Conservation (phyloP, 2,329 filamentous ascomycete genomes). For the Exophiala phaeomuriformis region DNA sequence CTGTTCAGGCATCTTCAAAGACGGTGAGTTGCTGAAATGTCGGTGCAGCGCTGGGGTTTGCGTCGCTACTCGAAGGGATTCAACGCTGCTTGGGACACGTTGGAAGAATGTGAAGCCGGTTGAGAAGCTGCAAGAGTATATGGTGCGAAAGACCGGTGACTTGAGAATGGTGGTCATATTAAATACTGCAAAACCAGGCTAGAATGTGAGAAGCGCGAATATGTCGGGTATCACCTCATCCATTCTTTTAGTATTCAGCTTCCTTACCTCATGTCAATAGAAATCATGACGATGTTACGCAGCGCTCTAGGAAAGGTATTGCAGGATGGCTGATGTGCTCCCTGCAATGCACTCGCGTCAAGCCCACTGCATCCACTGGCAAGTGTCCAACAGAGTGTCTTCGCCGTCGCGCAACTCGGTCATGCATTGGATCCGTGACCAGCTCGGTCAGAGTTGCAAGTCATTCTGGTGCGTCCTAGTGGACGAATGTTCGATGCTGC, state of each 20-base stretch:
- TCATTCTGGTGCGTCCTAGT: neutral
- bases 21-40: neutral
- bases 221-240: neutral
- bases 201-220: neutral
- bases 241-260: neutral
- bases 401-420: too few relatives aligned
- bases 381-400: neutral
- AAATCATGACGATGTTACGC: neutral
- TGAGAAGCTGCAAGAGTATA: neutral
- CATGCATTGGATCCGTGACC: too few relatives aligned
- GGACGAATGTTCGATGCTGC: neutral
- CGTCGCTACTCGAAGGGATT: neutral
- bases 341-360: neutral
- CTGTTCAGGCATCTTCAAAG: slow-evolving; percentile 36
- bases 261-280: neutral
- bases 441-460: neutral
- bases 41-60: neutral
- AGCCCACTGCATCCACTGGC: neutral
- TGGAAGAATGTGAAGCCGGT: neutral
- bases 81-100: neutral
- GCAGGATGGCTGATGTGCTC: too few relatives aligned
- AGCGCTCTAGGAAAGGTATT: neutral
- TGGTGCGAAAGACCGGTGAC: neutral
- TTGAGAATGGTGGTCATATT: neutral
- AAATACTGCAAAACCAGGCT: neutral